Conservation (phyloP, 257 asterid species). For the Parsonsia alboflavescens region DNA sequence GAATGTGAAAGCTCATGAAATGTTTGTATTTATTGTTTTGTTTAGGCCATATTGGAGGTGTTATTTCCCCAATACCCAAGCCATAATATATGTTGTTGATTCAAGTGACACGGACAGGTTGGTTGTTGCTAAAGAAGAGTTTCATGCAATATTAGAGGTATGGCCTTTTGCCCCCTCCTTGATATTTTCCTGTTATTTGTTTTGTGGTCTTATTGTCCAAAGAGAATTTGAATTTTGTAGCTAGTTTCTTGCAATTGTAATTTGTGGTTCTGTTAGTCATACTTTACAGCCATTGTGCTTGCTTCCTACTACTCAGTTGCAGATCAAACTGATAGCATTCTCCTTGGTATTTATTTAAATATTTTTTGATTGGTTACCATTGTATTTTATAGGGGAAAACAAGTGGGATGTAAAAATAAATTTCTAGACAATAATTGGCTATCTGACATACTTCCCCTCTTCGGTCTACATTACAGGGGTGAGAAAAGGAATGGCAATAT, state of each 20-base stretch:
- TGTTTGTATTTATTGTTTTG: not conserved
- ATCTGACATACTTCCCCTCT: not conserved
- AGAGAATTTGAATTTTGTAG: too few relatives aligned
- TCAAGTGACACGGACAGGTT: conserved; percentile 97
- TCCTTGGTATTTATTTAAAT: not conserved
- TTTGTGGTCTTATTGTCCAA: not conserved
- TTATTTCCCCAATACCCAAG: conserved; percentile 96
- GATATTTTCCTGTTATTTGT: not conserved
- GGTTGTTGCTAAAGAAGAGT: conserved; percentile 89
- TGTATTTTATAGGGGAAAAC: not conserved
- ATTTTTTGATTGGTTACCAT: not conserved
- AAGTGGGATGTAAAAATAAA: not conserved
- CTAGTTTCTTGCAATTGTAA: too few relatives aligned
- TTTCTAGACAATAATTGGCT: not conserved
- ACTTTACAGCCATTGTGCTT: too few relatives aligned
- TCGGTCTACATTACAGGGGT: not conserved
- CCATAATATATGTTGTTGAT: conserved; percentile 94
- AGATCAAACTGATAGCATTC: not conserved
- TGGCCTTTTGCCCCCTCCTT: not conserved
- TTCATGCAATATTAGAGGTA: conserved; percentile 92
- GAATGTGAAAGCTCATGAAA: not conserved
- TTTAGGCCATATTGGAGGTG: conserved; percentile 96
- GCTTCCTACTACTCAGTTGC: not conserved
- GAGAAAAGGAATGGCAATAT: not conserved
- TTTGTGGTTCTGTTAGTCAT: not conserved